Conservation (phyloP, 2,329 filamentous ascomycete genomes). For the Fusarium sp. region DNA sequence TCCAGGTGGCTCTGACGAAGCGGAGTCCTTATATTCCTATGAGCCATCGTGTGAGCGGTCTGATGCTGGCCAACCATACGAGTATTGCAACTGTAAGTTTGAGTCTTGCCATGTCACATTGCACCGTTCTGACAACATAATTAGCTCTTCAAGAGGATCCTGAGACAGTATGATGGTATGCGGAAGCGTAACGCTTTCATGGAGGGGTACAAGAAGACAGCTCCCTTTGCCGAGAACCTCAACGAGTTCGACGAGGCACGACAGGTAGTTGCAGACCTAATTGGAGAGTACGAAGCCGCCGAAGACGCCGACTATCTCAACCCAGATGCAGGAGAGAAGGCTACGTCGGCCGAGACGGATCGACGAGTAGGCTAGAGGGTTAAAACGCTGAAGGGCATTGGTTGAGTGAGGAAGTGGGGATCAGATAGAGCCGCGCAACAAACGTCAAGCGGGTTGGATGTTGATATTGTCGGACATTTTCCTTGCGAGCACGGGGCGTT, state of each 20-base stretch:
- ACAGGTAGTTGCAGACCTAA: slow-evolving; percentile 88
- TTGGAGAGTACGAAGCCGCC: slow-evolving; percentile 94
- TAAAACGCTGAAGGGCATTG: not conserved
- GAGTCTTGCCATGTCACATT: not conserved
- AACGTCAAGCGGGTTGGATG: slow-evolving; percentile 27
- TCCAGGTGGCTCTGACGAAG: slow-evolving; percentile 95
- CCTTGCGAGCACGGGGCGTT: slow-evolving; percentile 29
- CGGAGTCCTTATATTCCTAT: slow-evolving; percentile 95
- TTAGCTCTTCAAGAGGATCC: slow-evolving; percentile 88
- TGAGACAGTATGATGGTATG: slow-evolving; percentile 91
- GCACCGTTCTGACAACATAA: slow-evolving; percentile 1
- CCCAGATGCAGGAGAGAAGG: slow-evolving; percentile 66
- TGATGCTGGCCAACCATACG: slow-evolving; percentile 98
- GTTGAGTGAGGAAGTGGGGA: slow-evolving; percentile 14
- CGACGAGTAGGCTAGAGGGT: slow-evolving; percentile 53
- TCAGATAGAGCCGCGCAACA: not conserved
- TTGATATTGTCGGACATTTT: slow-evolving; percentile 17
- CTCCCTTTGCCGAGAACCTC: slow-evolving; percentile 88
- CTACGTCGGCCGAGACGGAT: slow-evolving; percentile 62
- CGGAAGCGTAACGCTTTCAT: slow-evolving; percentile 97
- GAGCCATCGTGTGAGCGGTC: slow-evolving; percentile 89
- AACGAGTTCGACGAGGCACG: slow-evolving; percentile 95
- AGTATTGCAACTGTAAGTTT: slow-evolving; percentile 82
- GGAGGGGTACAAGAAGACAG: slow-evolving; percentile 94
- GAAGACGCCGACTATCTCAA: slow-evolving; percentile 90